These are phyloP conservation scores for Myriosclerotinia duriaeana DNA, from an alignment of 2,329 filamentous ascomycete genomes.

Conservation along the genomic window DNA sequence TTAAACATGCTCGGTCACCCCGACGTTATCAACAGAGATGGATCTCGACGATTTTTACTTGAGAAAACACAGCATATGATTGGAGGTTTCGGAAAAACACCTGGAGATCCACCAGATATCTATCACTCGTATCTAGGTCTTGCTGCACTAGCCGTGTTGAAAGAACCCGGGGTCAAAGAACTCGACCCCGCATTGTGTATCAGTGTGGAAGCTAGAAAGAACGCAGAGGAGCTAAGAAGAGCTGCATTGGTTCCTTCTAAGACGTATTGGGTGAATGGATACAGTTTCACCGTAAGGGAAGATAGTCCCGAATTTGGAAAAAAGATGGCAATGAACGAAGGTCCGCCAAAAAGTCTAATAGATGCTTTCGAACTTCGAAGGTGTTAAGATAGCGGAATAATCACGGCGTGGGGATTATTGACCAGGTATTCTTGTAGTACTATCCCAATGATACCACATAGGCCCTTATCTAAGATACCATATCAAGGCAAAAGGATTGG, in stretches of 20 bases:
- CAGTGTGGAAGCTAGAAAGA: slow-evolving; percentile 57
- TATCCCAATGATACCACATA: slow-evolving; percentile 18
- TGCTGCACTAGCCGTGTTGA: slow-evolving; percentile 72
- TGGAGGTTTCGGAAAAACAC: slow-evolving; percentile 75
- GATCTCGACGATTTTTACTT: slow-evolving; percentile 75
- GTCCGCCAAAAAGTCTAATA: slow-evolving; percentile 24
- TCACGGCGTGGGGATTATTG: background rate
- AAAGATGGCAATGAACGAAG: slow-evolving; percentile 29
- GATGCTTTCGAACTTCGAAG: slow-evolving; percentile 24
- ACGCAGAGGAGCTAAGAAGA: slow-evolving; percentile 44
- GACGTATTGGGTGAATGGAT: slow-evolving; percentile 35
- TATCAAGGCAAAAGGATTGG: background rate
- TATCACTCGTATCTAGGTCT: slow-evolving; percentile 90
- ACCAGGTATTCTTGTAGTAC: slow-evolving; percentile 5
- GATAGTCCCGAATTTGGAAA: slow-evolving; percentile 33
- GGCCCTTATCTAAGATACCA: background rate
- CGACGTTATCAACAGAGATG: slow-evolving; percentile 56
- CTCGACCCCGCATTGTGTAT: slow-evolving; percentile 78
- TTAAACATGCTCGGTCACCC: slow-evolving; percentile 56
- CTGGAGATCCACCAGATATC: slow-evolving; percentile 68
- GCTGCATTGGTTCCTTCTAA: slow-evolving; percentile 26
- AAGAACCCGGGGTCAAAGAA: slow-evolving; percentile 65
- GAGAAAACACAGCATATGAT: slow-evolving; percentile 84
- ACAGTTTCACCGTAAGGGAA: slow-evolving; percentile 34
- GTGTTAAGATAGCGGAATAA: slow-evolving; percentile 14